These are phyloP conservation scores for Inga laurina DNA, from an alignment of 306 rosid species.

Conservation along the genomic window DNA sequence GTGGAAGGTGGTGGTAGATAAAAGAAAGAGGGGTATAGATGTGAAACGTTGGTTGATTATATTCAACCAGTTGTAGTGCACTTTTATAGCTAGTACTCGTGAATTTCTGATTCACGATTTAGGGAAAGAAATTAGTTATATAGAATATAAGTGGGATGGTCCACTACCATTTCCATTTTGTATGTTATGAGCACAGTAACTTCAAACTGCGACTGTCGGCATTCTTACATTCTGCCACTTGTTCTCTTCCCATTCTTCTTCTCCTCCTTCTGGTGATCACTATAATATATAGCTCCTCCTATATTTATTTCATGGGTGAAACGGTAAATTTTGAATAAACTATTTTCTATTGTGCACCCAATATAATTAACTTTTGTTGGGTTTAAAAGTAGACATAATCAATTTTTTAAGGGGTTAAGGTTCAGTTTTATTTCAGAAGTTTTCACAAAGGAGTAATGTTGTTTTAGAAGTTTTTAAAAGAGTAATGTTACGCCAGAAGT, in stretches of 20 bases:
- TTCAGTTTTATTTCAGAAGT: too few species aligned
- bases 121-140: not conserved
- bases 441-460: too few species aligned
- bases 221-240: slow-evolving; percentile 20
- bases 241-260: not conserved
- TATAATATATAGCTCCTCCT: too few species aligned
- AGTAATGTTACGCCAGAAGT: too few species aligned
- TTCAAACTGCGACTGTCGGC: slow-evolving; percentile 54
- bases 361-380: too few species aligned
- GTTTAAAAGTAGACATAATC: too few species aligned
- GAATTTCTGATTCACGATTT: not conserved
- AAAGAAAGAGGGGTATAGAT: not conserved
- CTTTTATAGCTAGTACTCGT: not conserved
- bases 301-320: too few species aligned
- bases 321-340: too few species aligned
- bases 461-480: too few species aligned
- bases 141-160: not conserved
- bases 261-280: not conserved
- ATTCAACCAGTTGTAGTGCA: not conserved
- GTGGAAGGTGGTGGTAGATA: not conserved
- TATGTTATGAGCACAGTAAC: not conserved
- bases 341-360: too few species aligned
- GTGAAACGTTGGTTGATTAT: not conserved
- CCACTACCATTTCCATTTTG: not conserved
- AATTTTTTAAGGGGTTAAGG: too few species aligned